Evolutionary conservation across 345 rosid species (phyloP).

Genomic region (Populus ilicifolia): DNA sequence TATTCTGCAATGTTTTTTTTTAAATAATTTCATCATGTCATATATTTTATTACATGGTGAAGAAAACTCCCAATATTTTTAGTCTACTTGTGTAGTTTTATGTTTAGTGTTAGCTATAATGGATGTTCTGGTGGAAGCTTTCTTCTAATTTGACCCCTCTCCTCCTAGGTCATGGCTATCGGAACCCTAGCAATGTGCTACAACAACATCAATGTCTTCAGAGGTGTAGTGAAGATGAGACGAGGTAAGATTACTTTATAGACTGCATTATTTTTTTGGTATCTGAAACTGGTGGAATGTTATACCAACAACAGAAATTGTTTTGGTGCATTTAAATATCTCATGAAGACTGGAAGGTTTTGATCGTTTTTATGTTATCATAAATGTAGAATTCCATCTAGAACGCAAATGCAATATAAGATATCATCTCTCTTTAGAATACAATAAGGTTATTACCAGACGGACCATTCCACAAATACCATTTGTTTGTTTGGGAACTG

Average conservation of each 20-base stretch:
- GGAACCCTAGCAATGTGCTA: slow-evolving; percentile 92
- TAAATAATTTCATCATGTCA: background rate
- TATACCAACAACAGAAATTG: background rate
- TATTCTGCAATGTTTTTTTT: background rate
- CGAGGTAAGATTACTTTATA: slow-evolving; percentile 58
- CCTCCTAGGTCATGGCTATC: slow-evolving; percentile 81
- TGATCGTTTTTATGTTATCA: background rate
- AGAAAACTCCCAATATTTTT: background rate
- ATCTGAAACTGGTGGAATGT: background rate
- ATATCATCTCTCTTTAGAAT: background rate
- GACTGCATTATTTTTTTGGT: background rate
- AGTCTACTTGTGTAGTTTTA: background rate
- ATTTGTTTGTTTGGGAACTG: background rate
- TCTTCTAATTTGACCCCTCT: slow-evolving; percentile 24
- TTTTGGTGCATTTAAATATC: background rate
- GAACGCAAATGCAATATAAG: background rate
- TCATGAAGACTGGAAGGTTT: background rate
- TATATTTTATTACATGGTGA: background rate
- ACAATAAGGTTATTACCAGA: background rate
- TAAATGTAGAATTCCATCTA: background rate
- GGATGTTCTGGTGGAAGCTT: slow-evolving; percentile 2
- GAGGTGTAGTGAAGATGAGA: slow-evolving; percentile 94
- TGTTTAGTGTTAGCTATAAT: background rate
- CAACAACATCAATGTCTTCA: slow-evolving; percentile 84
- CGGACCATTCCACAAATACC: background rate